phyloP scores from a whole-genome alignment of 2,329 filamentous ascomycete species.

The Ceratocystis diversiconidia region DNA sequence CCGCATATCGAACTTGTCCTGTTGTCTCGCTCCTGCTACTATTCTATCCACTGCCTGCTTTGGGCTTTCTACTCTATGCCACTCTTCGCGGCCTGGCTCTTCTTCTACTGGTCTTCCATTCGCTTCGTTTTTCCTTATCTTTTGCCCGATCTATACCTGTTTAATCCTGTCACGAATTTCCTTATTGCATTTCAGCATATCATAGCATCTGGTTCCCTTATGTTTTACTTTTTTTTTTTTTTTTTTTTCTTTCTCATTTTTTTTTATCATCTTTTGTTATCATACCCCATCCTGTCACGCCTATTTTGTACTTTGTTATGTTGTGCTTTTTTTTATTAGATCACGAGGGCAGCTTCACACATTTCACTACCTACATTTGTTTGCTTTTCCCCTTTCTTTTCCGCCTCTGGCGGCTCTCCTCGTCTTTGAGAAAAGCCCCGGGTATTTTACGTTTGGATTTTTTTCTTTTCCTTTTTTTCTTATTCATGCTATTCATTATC shows the following conservation, averaged over 20 bases:
- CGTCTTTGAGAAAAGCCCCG: background rate
- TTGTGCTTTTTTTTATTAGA: background rate
- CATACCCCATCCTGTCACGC: constrained; percentile 7
- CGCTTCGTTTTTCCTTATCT: background rate
- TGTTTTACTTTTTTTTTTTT: background rate
- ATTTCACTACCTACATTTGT: background rate
- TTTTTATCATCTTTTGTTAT: background rate
- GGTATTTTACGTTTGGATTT: background rate
- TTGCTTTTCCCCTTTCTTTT: background rate
- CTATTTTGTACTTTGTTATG: constrained; percentile 4
- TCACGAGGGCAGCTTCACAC: constrained; percentile 6
- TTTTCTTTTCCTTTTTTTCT: background rate
- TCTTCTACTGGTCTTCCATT: background rate
- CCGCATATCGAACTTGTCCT: background rate
- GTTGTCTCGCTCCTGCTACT: background rate
- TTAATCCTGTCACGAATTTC: constrained; percentile 9
- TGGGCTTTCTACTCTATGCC: background rate
- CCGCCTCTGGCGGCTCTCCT: background rate
- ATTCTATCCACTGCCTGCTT: background rate
- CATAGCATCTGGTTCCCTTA: constrained; percentile 8
- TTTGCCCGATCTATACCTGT: constrained; percentile 8
- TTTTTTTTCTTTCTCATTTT: background rate
- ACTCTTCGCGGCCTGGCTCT: constrained; percentile 4
- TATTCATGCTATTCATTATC: background rate
- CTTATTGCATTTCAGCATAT: background rate